Conservation (phyloP, 805 yeast species). For the Candida wancherniae region DNA sequence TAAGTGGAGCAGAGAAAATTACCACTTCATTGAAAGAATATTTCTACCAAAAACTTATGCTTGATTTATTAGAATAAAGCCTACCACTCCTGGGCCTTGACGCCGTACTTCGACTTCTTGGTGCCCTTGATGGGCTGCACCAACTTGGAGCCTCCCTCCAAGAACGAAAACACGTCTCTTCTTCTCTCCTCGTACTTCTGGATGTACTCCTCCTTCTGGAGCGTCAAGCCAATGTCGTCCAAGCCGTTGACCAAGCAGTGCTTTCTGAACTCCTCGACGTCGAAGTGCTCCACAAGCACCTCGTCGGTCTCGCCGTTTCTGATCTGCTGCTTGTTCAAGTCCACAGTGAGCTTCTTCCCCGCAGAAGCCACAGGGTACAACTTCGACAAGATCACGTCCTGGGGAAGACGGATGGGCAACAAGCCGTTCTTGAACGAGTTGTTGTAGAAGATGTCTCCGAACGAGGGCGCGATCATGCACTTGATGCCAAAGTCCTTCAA, state of each 20-base stretch:
- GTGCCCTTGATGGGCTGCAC: slow-evolving; percentile 63
- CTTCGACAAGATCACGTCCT: slow-evolving; percentile 64
- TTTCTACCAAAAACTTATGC: too few species aligned
- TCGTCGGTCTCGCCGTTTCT: slow-evolving; percentile 54
- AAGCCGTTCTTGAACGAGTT: slow-evolving; percentile 95
- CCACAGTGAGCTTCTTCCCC: slow-evolving; percentile 70
- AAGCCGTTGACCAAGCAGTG: slow-evolving; percentile 92
- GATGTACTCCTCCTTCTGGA: slow-evolving; percentile 82
- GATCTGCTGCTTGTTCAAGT: slow-evolving; percentile 83
- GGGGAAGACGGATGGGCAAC: slow-evolving; percentile 87
- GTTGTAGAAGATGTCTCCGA: slow-evolving; percentile 97
- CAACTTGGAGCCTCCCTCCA: slow-evolving; percentile 80
- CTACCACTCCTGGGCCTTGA: slow-evolving; percentile 74
- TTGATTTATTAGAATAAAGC: too few species aligned
- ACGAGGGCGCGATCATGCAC: slow-evolving; percentile 94
- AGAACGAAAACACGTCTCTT: slow-evolving; percentile 78
- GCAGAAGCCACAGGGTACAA: slow-evolving; percentile 75
- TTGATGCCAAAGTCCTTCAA: slow-evolving; percentile 95
- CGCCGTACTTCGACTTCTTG: slow-evolving; percentile 63
- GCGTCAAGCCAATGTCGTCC: slow-evolving; percentile 93
- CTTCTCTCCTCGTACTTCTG: slow-evolving; percentile 69
- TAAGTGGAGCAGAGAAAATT: too few species aligned
- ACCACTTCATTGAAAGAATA: too few species aligned
- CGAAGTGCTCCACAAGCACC: slow-evolving; percentile 76
- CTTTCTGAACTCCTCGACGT: slow-evolving; percentile 86